A percentile compares a stretch with the other conserved stretches of the same genome.
Conservation (phyloP, 2,329 filamentous ascomycete species). For the Dactylellina parvicollis region DNA sequence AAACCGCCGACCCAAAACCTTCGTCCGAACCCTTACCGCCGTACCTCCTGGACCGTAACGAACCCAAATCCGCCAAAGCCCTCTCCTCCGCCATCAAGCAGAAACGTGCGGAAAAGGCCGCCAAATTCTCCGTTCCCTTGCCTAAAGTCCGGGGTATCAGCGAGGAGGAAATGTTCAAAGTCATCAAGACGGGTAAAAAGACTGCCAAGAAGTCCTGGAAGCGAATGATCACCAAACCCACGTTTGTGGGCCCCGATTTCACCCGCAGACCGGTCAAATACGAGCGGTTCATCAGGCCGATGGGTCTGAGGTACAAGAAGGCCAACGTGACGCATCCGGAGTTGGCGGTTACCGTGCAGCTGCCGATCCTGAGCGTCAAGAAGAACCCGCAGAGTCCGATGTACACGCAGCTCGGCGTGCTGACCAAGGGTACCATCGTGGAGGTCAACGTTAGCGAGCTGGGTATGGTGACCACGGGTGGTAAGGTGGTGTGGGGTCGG, state of each 20-base stretch:
- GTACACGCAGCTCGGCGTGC: constrained; percentile 89
- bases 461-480: constrained; percentile 86
- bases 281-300: constrained; percentile 75
- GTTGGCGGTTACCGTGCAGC: constrained; percentile 84
- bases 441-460: constrained; percentile 95
- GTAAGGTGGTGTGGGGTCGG: constrained; percentile 92
- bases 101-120: constrained; percentile 91
- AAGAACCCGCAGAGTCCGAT: constrained; percentile 89
- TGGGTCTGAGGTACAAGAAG: constrained; percentile 67
- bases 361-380: constrained; percentile 80
- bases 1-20: constrained; percentile 80
- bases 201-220: constrained; percentile 80
- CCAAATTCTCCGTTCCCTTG: constrained; percentile 88
- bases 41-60: constrained; percentile 88
- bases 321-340: constrained; percentile 75
- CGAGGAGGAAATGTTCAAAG: constrained; percentile 98
- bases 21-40: constrained; percentile 86
- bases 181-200: constrained; percentile 96
- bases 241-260: constrained; percentile 91
- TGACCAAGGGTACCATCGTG: constrained; percentile 84
- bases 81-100: constrained; percentile 75
- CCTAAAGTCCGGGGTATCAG: constrained; percentile 93
- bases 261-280: constrained; percentile 85
- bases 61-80: constrained; percentile 70
- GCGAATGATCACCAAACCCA: constrained; percentile 77